Conservation (phyloP, 2,329 filamentous ascomycete genomes). For the Cladosporium halotolerans region DNA sequence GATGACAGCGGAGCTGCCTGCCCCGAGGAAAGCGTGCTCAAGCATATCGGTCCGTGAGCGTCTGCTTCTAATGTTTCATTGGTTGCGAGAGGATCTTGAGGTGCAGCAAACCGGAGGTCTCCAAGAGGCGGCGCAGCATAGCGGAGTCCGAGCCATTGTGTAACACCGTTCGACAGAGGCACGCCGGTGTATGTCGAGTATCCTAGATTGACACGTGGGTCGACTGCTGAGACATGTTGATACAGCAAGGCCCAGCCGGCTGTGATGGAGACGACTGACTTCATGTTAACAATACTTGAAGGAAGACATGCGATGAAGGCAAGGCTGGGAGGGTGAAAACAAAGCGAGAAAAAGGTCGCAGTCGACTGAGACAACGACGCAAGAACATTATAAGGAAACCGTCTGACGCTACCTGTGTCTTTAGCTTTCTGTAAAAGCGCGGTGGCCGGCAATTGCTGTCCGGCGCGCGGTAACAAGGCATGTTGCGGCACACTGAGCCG, state of each 20-base stretch:
- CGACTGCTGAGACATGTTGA: conserved; percentile 26
- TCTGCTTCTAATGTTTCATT: conserved; percentile 38
- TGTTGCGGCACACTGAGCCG: too few relatives aligned
- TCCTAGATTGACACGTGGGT: conserved; percentile 51
- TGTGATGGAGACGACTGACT: not conserved
- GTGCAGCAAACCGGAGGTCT: conserved; percentile 10
- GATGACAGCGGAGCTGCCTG: conserved; percentile 12
- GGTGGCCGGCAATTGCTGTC: not conserved
- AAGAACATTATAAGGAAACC: not conserved
- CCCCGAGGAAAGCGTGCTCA: conserved; percentile 14
- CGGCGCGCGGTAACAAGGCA: too few relatives aligned
- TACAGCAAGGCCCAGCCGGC: not conserved
- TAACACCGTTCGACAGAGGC: conserved; percentile 4
- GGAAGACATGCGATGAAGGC: not conserved
- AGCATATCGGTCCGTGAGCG: conserved; percentile 35
- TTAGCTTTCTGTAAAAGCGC: not conserved
- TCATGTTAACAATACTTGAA: not conserved
- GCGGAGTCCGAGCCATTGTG: conserved; percentile 11
- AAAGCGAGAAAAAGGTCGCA: not conserved
- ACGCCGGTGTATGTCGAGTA: conserved; percentile 46
- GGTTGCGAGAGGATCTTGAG: not conserved
- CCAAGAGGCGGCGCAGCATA: conserved; percentile 10
- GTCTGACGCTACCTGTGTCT: not conserved
- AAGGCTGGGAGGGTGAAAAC: not conserved
- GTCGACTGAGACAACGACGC: not conserved